Percentiles rank a stretch among this genome's conserved stretches.
phyloP scores from a whole-genome alignment of 1,284 basidiomycete genomes.

The Ganoderma sinense region DNA sequence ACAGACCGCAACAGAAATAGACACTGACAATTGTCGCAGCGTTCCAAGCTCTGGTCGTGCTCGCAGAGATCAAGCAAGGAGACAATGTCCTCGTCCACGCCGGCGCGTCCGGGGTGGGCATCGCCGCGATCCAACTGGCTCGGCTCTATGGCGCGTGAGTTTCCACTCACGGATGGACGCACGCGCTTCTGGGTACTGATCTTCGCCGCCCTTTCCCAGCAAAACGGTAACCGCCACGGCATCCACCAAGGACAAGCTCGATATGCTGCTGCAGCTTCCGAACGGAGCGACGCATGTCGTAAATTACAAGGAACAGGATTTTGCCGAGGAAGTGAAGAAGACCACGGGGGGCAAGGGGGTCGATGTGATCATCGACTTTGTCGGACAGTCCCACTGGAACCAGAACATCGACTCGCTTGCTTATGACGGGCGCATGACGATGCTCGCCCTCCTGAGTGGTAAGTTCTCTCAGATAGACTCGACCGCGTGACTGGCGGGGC shows the following conservation, averaged over 20 bases:
- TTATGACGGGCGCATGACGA: constrained; percentile 81
- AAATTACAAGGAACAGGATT: constrained; percentile 90
- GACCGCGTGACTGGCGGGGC: neutral
- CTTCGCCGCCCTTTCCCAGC: constrained; percentile 44
- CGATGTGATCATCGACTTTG: constrained; percentile 89
- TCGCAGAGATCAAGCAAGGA: constrained; percentile 73
- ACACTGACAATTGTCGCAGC: constrained; percentile 50
- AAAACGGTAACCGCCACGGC: constrained; percentile 84
- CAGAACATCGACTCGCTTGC: constrained; percentile 84
- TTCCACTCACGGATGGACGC: neutral
- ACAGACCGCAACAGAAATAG: neutral
- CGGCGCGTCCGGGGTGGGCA: constrained; percentile 89
- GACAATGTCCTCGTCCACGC: constrained; percentile 90
- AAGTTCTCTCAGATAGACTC: constrained; percentile 6
- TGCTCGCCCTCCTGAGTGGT: constrained; percentile 80
- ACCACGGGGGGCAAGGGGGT: constrained; percentile 76
- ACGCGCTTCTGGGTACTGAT: constrained; percentile 20
- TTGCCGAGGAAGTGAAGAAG: constrained; percentile 71
- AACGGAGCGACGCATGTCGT: constrained; percentile 77
- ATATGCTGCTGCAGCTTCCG: constrained; percentile 74
- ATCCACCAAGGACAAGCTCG: constrained; percentile 85
- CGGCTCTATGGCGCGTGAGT: constrained; percentile 77
- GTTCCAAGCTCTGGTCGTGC: constrained; percentile 82
- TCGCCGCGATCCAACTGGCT: constrained; percentile 92
- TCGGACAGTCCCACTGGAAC: constrained; percentile 85